Conservation (phyloP, 176 grass and related monocot species). For the Alopecurus myosuroides region DNA sequence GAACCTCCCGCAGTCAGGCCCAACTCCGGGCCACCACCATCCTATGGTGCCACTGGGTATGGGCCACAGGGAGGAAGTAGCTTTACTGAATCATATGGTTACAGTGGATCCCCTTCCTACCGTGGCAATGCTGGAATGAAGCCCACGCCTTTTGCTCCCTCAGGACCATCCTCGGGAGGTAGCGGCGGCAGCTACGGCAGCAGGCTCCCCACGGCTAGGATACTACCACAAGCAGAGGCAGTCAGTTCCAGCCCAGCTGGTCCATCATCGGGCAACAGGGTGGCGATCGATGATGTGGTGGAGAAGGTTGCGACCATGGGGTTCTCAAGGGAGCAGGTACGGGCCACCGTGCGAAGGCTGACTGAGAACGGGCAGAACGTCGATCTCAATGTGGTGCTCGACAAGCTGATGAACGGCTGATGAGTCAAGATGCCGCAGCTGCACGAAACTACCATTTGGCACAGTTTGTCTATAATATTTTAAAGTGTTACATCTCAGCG, state of each 20-base stretch:
- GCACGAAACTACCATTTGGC: not conserved
- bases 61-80: slow-evolving; percentile 44
- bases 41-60: slow-evolving; percentile 52
- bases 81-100: slow-evolving; percentile 63
- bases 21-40: slow-evolving; percentile 41
- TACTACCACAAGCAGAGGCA: slow-evolving; percentile 68
- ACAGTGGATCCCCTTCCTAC: slow-evolving; percentile 68
- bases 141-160: slow-evolving; percentile 40
- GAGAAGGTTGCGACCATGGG: slow-evolving; percentile 96
- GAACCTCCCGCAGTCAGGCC: slow-evolving; percentile 40
- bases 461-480: slow-evolving; percentile 34
- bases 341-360: slow-evolving; percentile 80
- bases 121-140: slow-evolving; percentile 53
- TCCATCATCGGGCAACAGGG: slow-evolving; percentile 44
- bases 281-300: slow-evolving; percentile 74
- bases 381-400: slow-evolving; percentile 89
- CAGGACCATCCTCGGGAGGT: slow-evolving; percentile 39
- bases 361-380: slow-evolving; percentile 95
- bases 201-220: slow-evolving; percentile 61
- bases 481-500: not conserved
- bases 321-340: slow-evolving; percentile 92
- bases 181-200: slow-evolving; percentile 40
- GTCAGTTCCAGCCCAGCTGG: slow-evolving; percentile 33
- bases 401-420: slow-evolving; percentile 85
- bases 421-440: not conserved